These are phyloP conservation scores for Lachnellula hyalina DNA, from an alignment of 2,329 filamentous ascomycete species.

Conservation along the genomic window DNA sequence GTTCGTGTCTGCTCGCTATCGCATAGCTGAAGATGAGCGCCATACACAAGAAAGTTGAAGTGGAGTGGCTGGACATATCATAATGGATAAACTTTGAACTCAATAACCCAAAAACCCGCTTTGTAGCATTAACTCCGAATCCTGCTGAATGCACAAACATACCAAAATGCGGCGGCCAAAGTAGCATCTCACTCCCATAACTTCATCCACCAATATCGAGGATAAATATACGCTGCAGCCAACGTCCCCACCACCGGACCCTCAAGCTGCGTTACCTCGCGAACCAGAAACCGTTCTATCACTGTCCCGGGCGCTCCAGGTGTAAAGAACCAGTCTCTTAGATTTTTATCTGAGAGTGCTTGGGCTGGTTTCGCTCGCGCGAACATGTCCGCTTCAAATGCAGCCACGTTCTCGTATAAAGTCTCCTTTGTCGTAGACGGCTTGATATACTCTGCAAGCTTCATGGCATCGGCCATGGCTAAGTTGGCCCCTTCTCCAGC, in stretches of 20 bases:
- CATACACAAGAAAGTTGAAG: too few species aligned
- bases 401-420: conserved; percentile 1
- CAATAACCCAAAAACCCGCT: too few species aligned
- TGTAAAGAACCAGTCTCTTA: conserved; percentile 12
- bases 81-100: too few species aligned
- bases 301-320: conserved; percentile 7
- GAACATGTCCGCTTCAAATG: conserved; percentile 27
- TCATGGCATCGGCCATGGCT: conserved; percentile 34
- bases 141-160: too few species aligned
- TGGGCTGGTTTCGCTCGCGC: conserved; percentile 1
- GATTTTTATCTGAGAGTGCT: conserved; percentile 5
- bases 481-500: conserved; percentile 39
- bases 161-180: too few species aligned
- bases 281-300: conserved; percentile 10
- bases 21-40: too few species aligned
- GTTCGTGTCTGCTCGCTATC: too few species aligned
- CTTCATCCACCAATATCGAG: not conserved
- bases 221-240: not conserved
- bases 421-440: not conserved
- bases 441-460: conserved; percentile 37
- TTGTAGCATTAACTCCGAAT: too few species aligned
- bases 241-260: not conserved
- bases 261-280: conserved; percentile 6
- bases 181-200: too few species aligned
- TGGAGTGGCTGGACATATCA: too few species aligned